Percentiles rank a stretch among this genome's conserved stretches.
Conservation (phyloP, 148 eudicot species). For the Rhododendron simsii region DNA sequence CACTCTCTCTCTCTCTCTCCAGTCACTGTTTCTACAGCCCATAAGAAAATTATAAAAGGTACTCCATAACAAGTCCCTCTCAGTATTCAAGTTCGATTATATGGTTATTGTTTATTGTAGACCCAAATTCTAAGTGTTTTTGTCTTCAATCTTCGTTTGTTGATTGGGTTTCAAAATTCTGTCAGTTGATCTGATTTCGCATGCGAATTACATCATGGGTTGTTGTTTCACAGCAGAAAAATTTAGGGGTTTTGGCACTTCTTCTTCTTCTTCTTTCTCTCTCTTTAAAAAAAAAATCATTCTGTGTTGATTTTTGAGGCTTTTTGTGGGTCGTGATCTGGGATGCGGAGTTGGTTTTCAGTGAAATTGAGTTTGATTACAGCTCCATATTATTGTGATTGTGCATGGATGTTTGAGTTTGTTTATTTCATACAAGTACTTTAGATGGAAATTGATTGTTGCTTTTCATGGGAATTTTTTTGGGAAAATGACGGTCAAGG, state of each 20-base stretch:
- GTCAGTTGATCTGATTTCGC: not conserved
- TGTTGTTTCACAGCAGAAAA: not conserved
- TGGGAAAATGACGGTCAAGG: no score
- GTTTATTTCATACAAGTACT: not conserved
- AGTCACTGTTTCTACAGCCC: not conserved
- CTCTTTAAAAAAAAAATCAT: no score
- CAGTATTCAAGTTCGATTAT: not conserved
- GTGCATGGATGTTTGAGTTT: conserved; percentile 8
- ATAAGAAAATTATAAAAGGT: conserved; percentile 17
- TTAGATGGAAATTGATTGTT: no score
- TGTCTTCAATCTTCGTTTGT: not conserved
- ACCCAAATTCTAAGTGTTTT: not conserved
- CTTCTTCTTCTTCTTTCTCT: no score
- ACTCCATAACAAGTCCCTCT: conserved; percentile 4
- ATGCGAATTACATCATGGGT: not conserved
- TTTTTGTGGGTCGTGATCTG: not conserved
- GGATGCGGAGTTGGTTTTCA: not conserved
- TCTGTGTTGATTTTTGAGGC: not conserved
- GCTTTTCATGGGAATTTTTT: not conserved
- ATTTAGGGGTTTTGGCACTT: not conserved
- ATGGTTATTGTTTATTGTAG: not conserved
- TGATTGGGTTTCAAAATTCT: not conserved
- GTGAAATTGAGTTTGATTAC: not conserved
- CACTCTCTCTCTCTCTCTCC: conserved; percentile 14
- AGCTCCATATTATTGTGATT: not conserved